These are phyloP conservation scores for Acer campestre DNA, from an alignment of 345 rosid genomes.

Conservation along the genomic window DNA sequence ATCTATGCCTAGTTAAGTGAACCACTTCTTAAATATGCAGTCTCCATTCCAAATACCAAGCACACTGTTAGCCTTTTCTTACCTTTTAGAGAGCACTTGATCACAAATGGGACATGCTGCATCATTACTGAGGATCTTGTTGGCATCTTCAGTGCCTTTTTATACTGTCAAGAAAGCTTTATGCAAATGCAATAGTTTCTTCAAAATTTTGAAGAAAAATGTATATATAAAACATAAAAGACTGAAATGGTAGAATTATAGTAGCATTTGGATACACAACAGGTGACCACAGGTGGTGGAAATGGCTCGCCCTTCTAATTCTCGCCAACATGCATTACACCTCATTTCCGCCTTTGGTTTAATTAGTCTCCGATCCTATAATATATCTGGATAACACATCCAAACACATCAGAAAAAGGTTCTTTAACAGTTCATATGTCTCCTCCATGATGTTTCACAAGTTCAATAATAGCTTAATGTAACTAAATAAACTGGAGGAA, in stretches of 20 bases:
- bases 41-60: slow-evolving; percentile 2
- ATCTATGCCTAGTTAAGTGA: not conserved
- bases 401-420: slow-evolving; percentile 10
- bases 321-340: slow-evolving; percentile 98
- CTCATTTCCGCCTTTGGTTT: slow-evolving; percentile 59
- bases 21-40: not conserved
- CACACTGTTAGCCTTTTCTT: not conserved
- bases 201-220: slow-evolving; percentile 5
- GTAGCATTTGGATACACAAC: slow-evolving; percentile 63
- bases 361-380: slow-evolving; percentile 20
- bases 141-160: slow-evolving; percentile 88
- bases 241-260: slow-evolving; percentile 7
- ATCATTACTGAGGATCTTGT: slow-evolving; percentile 85
- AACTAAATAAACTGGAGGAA: not conserved
- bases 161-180: slow-evolving; percentile 42
- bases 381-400: slow-evolving; percentile 15
- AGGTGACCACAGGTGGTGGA: slow-evolving; percentile 92
- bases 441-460: slow-evolving; percentile 1
- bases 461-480: not conserved
- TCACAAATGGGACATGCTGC: slow-evolving; percentile 94
- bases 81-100: slow-evolving; percentile 97
- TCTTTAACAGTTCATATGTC: not conserved
- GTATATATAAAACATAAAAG: not conserved
- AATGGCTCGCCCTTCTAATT: slow-evolving; percentile 88
- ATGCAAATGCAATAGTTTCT: slow-evolving; percentile 18